Evolutionary conservation across 2,329 filamentous ascomycete species (phyloP).

Genomic region (Cercospora citrullina): DNA sequence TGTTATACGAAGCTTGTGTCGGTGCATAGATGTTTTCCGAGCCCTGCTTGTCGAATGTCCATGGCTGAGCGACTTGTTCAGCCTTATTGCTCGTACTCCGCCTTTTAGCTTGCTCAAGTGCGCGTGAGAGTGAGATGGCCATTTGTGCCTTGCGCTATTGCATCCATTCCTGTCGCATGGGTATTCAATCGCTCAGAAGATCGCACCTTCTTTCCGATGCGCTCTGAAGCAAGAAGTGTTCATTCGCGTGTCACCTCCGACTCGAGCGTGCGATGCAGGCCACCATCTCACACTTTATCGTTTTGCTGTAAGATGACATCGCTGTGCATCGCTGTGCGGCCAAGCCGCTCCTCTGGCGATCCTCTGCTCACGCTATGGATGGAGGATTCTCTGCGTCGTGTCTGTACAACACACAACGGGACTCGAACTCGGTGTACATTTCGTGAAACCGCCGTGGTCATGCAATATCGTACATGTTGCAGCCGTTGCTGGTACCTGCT

Average conservation of each 20-base stretch:
- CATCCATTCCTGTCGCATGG: neutral
- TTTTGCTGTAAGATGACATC: constrained; percentile 1
- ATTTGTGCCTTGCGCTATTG: constrained; percentile 3
- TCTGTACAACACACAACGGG: neutral
- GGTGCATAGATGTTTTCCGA: constrained; percentile 17
- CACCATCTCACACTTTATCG: neutral
- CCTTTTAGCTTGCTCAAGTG: constrained; percentile 7
- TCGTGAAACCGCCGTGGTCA: neutral
- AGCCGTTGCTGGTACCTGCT: neutral
- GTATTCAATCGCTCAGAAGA: neutral
- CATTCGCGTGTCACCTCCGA: neutral
- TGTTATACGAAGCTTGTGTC: neutral
- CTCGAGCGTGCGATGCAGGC: neutral
- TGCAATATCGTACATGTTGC: constrained; percentile 3
- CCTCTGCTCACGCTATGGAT: neutral
- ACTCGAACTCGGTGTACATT: neutral
- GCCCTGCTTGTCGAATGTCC: constrained; percentile 13
- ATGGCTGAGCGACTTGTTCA: constrained; percentile 8
- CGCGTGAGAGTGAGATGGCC: constrained; percentile 21
- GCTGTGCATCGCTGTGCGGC: neutral
- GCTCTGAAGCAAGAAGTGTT: neutral
- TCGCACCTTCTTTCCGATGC: neutral
- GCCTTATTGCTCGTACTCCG: constrained; percentile 7
- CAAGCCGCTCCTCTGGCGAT: neutral
- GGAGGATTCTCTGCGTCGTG: neutral